Conservation (phyloP, 495 filamentous ascomycete genomes). For the Aspergillus indologenus region DNA sequence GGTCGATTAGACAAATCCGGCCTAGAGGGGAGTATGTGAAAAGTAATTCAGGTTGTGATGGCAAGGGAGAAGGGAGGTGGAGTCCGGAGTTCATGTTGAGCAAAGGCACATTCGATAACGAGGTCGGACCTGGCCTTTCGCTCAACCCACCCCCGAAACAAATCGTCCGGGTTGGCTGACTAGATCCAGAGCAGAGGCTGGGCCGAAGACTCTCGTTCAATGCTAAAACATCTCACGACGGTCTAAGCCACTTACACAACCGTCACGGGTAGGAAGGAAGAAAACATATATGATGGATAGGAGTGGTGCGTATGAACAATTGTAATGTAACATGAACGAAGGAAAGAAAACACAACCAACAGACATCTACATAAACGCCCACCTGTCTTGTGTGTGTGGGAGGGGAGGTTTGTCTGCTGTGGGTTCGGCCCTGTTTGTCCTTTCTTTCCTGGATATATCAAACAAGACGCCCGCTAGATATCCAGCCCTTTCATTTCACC, state of each 20-base stretch:
- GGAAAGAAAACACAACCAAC: background rate
- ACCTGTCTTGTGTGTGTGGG: background rate
- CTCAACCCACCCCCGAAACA: background rate
- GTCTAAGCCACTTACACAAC: no score
- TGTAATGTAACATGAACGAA: background rate
- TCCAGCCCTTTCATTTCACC: background rate
- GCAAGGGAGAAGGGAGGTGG: no score
- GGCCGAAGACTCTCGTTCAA: background rate
- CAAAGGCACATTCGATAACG: background rate
- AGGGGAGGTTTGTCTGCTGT: background rate
- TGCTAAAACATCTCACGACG: no score
- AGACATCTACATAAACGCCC: background rate
- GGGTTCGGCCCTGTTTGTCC: background rate
- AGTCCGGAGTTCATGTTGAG: no score
- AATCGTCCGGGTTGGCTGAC: background rate
- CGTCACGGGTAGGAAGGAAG: background rate
- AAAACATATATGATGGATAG: background rate
- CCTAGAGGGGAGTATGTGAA: background rate
- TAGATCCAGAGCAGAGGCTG: no score
- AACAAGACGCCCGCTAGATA: constrained; percentile 6
- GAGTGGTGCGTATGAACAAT: background rate
- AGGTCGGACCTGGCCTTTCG: background rate
- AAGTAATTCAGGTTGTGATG: background rate
- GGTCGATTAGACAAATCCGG: background rate
- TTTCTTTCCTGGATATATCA: constrained; percentile 1